Evolutionary conservation across 805 yeast genomes (phyloP).

Genomic region (Kluyveromyces lactis): DNA sequence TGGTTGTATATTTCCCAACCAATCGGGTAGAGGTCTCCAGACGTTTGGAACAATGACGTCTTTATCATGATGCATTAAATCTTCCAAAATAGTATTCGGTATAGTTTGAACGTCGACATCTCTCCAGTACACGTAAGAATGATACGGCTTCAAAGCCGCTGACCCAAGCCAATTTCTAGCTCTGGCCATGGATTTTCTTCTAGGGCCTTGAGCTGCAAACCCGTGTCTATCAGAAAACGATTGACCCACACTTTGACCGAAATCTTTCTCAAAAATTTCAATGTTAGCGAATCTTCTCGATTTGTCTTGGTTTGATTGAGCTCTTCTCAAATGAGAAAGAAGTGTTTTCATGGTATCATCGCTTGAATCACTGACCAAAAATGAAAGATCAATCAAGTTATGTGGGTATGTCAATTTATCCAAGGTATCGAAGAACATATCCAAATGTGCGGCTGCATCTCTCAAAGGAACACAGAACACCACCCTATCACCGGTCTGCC

Average conservation of each 20-base stretch:
- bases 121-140: constrained; percentile 95
- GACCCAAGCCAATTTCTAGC: constrained; percentile 92
- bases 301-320: constrained; percentile 59
- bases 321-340: constrained; percentile 43
- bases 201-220: constrained; percentile 90
- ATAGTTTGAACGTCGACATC: constrained; percentile 95
- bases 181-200: constrained; percentile 90
- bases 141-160: constrained; percentile 83
- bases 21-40: constrained; percentile 84
- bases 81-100: constrained; percentile 79
- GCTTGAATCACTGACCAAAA: constrained; percentile 81
- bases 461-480: constrained; percentile 83
- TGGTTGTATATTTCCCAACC: constrained; percentile 80
- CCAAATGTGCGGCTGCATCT: constrained; percentile 85
- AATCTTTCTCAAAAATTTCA: constrained; percentile 84
- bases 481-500: constrained; percentile 73
- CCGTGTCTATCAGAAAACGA: constrained; percentile 91
- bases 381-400: constrained; percentile 71
- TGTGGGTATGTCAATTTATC: constrained; percentile 79
- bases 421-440: constrained; percentile 83
- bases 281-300: constrained; percentile 70
- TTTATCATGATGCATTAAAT: constrained; percentile 81
- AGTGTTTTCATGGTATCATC: constrained; percentile 78
- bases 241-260: constrained; percentile 90
- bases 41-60: constrained; percentile 94